Base-by-base conservation (phyloP, 2,329 filamentous ascomycete genomes). In the Nemania serpens region DNA sequence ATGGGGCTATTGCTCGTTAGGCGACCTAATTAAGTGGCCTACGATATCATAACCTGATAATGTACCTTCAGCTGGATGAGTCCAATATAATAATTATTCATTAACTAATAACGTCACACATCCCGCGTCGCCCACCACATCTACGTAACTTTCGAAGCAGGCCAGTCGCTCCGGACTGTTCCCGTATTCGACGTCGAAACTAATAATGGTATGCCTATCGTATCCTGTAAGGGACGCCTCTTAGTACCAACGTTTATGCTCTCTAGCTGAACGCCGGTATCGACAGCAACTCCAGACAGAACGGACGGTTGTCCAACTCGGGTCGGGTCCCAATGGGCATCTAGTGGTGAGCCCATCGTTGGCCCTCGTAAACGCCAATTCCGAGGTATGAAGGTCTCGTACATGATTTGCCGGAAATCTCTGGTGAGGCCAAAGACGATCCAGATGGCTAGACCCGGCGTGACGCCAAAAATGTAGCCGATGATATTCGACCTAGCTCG, bases 381-480 rank as follows among this genome's bases (percentile, higher is more conserved):
- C 50, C 55, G 60, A n/a, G 66, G 66, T 22, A 70, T 25, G 9
- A 69, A 62, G 3, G 37, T 67, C 10, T 67, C 58, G 45, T 67
- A 68, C 64, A 70, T 67, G 17, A 63, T 69, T 18, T 64, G 55
- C 2, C 69, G 63, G 37, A 69, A 70, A 17, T 61, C 55, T 42
- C 59, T 54, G 4, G 68, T 68, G 18, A 70, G 64, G 15, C 69
- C 69, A 45, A 70, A 70, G 3, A 70, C 66, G 18, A 70, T 59
- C 51, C 57, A 67, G 7, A 70, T 69, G 4, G 68, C 68, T 20
- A 70, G 55, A 2, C 68, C 68, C 2, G 69, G 69, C 15, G 69
- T 69, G 2, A 70, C 68, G 13, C 69, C 69, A 20, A 55, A 67
- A 2, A 67, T 70, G 46, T 70, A 70, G 2, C 69, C 69, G 11